Evolutionary conservation across 176 grass and related monocot species (phyloP), one percentile per base, ranked within the genome.

Genomic region (Avena insularis): DNA sequence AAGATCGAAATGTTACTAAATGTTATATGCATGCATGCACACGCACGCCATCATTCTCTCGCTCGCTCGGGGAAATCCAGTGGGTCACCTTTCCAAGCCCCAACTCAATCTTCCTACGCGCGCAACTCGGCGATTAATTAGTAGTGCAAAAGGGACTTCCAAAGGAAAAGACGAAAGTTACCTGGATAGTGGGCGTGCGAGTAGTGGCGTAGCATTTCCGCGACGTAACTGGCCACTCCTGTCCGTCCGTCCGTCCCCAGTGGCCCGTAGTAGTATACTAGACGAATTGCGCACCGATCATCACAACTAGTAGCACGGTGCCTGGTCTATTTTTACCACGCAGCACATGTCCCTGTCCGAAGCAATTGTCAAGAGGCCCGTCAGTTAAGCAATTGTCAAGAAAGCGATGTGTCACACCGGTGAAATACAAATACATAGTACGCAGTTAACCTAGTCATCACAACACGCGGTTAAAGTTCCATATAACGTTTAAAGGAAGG

Each of bases 181-280:
- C 48, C 2, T 1, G 35, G 80, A 82, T 83, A 68, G 80, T 83
- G 66, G 80, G 80, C 46, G 36, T 48, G 25, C 68, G 43, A 8
- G 75, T 84, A 11, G 75, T 84, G 81, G 75, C 75, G 85, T 84
- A 75, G 81, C 85, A 84, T 71, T 87, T 84, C 35, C 78, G 83
- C 19, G 46, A 86, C 57, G 85, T 67, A 49, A 58, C 38, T 75
- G 89, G 49, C 74, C 63, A 57, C 84, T 8, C 71, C 25, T 20
- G 71, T 4, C 43, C 8, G 84, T 8, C 40, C 17, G 40, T 43
- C 40, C 40, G 40, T 43, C 40, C 40, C 5, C 13, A 79, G 82
- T 74, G 87, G 64, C 66, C 66, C 75, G 61, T 64, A 63, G 40
- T 43, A 35, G 33, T 35, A 35, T 35, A 35, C 33, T 35, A 35